Evolutionary conservation across 148 eudicot species (phyloP), one percentile per base, ranked within the genome.

Genomic region (Camellia japonica): DNA sequence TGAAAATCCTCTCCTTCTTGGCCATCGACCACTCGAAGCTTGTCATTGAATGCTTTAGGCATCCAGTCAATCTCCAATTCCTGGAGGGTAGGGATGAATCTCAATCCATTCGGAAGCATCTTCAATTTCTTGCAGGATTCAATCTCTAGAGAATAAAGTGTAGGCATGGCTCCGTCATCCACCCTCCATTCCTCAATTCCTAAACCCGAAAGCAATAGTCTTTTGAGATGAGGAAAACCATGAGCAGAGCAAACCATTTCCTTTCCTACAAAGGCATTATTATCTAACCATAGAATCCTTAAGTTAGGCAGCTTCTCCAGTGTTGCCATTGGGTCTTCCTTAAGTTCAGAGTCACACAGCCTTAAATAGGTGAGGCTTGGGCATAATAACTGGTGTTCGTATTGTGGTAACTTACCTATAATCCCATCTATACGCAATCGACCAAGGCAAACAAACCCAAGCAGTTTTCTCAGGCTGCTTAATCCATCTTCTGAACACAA

Each of bases 161-260:
- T 75, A 7, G 80, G 82, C 84, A 87, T 82, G 78, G 80, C 30
- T 77, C 47, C 82, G 9, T 11, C 51, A 9, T 75, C 82, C 15
- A 87, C 56, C 52, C 1, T 43, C 84, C 82, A 82, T 43, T 78
- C 52, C 76, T 79, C 30, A 30, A 30, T 30, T 0, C 1, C 72
- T 38, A 87, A 75, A 60, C 6, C 5, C 9, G 7, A 12, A 16
- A 87, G 78, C 46, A 15, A 12, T 12, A 87, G 14, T 51, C 14
- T 7, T 12, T 56, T 63, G 18, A 87, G 89, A 62, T 69, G 30
- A 2, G 74, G 80, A 68, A 30, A 87, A 47, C 85, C 71, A 7
- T 4, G 11, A 4, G 55, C 47, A 5, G 83, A 30, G 59, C 86
- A 86, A 60, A 71, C 54, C 76, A 82, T 72, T 61, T 11, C 5